These are phyloP conservation scores for Exserohilum rostratum DNA, from an alignment of 2,329 filamentous ascomycete genomes.

Conservation along the genomic window DNA sequence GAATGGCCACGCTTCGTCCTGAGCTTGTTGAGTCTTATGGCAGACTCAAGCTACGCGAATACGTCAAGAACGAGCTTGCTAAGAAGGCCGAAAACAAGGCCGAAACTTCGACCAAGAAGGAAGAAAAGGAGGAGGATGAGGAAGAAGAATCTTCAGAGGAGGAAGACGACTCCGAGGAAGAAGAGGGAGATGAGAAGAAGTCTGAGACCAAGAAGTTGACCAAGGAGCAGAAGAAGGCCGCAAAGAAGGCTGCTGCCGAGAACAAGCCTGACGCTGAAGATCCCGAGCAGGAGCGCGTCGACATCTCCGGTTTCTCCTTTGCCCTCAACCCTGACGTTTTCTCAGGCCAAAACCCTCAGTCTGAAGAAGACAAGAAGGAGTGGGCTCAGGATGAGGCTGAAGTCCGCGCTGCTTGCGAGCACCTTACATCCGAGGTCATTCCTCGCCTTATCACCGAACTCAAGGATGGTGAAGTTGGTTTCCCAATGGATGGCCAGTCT, in stretches of 20 bases:
- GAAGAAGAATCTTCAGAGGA: constrained; percentile 18
- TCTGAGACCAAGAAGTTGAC: constrained; percentile 27
- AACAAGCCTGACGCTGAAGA: constrained; percentile 33
- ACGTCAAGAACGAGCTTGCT: constrained; percentile 76
- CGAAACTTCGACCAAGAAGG: constrained; percentile 32
- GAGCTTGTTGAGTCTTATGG: constrained; percentile 89
- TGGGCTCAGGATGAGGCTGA: constrained; percentile 84
- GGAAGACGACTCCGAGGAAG: constrained; percentile 69
- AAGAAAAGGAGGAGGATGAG: constrained; percentile 40
- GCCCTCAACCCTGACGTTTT: constrained; percentile 94
- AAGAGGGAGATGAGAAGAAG: constrained; percentile 67
- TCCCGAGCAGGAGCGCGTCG: constrained; percentile 69
- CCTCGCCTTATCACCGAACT: constrained; percentile 87
- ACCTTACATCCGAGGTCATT: constrained; percentile 76
- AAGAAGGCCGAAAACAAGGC: constrained; percentile 51
- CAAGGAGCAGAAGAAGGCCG: constrained; percentile 26
- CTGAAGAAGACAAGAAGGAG: constrained; percentile 85
- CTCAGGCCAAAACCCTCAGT: constrained; percentile 89
- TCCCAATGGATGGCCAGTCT: constrained; percentile 97
- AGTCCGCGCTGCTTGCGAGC: constrained; percentile 81
- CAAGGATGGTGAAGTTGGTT: constrained; percentile 89
- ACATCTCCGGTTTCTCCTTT: constrained; percentile 86
- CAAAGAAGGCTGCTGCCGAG: constrained; percentile 23
- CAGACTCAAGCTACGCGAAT: constrained; percentile 85
- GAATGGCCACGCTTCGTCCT: constrained; percentile 91